phyloP scores from a whole-genome alignment of 805 yeast species.

The Saccharomycopsis microspora region DNA sequence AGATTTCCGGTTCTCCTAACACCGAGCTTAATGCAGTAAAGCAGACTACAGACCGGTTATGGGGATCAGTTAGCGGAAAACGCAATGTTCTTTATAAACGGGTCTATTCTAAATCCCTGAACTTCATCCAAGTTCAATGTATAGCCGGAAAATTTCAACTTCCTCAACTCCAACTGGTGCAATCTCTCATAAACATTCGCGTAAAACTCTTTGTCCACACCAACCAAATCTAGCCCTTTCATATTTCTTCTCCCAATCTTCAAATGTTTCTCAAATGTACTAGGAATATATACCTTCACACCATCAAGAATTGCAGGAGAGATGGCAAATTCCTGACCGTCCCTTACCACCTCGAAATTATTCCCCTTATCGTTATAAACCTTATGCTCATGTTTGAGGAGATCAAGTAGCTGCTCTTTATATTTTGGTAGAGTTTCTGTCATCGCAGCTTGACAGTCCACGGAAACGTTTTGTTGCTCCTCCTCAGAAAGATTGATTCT shows the following conservation, averaged over 20 bases:
- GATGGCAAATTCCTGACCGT: neutral
- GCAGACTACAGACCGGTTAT: no score
- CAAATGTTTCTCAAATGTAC: neutral
- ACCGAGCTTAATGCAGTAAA: no score
- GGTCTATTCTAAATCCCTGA: neutral
- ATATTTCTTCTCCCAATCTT: no score
- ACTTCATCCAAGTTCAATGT: no score
- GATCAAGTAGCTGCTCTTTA: neutral
- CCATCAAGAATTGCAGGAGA: conserved; percentile 1
- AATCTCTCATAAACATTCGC: no score
- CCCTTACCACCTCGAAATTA: neutral
- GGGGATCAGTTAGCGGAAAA: no score
- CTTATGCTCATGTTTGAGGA: neutral
- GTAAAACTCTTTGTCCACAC: no score
- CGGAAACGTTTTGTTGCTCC: neutral
- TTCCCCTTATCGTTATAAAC: neutral
- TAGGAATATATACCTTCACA: neutral
- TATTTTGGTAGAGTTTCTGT: neutral
- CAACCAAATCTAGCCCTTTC: no score
- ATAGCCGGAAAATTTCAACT: no score
- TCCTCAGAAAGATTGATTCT: neutral
- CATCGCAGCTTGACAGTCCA: neutral
- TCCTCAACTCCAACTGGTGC: no score
- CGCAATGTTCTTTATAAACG: neutral
- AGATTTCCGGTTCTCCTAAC: no score